phyloP scores from a whole-genome alignment of 225 moss, liverwort and hornwort species.

The Straminergon stramineum region DNA sequence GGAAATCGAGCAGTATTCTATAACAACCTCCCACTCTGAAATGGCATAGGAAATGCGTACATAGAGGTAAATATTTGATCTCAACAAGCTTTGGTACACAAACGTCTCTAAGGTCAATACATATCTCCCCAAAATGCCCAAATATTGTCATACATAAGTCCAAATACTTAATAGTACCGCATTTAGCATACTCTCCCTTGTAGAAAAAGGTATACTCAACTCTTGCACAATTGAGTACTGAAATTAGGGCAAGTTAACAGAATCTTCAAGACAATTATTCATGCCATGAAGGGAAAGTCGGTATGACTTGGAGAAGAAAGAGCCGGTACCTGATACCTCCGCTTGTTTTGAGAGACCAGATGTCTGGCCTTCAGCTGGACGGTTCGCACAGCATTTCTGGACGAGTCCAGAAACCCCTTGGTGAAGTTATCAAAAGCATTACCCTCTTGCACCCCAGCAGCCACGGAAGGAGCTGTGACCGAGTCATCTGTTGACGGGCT shows the following conservation, averaged over 20 bases:
- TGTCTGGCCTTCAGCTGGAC: slow-evolving; percentile 94
- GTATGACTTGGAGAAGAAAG: background rate
- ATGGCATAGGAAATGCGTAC: background rate
- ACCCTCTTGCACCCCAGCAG: slow-evolving; percentile 36
- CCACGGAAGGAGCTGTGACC: slow-evolving; percentile 20
- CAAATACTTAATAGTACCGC: background rate
- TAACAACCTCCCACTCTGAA: background rate
- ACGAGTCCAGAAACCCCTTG: slow-evolving; percentile 74
- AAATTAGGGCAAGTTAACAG: background rate
- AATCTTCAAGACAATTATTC: background rate
- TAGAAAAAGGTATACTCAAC: background rate
- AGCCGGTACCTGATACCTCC: slow-evolving; percentile 86
- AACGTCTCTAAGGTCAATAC: background rate
- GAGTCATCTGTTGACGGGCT: slow-evolving; percentile 41
- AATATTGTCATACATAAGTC: background rate
- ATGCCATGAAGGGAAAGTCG: background rate
- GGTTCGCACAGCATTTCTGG: slow-evolving; percentile 81
- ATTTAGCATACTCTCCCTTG: background rate
- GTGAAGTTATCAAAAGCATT: slow-evolving; percentile 81
- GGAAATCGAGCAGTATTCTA: background rate
- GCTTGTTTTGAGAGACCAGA: slow-evolving; percentile 99
- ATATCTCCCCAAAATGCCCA: background rate
- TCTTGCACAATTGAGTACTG: background rate
- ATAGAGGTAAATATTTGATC: background rate
- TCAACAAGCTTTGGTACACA: background rate